These are phyloP conservation scores for Blastocladiella emersonii DNA, from an alignment of 371 early-diverging fungal species.

Conservation along the genomic window DNA sequence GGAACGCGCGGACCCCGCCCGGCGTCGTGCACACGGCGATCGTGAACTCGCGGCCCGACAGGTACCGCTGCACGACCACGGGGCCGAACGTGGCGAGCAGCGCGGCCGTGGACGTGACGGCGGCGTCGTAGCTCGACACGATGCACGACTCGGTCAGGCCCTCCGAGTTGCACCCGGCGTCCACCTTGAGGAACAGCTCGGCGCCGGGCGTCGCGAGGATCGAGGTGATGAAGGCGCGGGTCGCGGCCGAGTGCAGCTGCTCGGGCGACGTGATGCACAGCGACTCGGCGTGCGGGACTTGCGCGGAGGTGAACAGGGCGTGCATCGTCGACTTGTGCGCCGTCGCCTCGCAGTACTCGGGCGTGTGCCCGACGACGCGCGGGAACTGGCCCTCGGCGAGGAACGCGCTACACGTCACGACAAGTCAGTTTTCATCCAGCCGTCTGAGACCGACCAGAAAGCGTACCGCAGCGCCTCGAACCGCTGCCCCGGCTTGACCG, in stretches of 20 bases:
- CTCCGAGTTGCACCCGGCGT: neutral
- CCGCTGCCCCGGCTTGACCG: neutral
- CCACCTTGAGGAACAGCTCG: neutral
- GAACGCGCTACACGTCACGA: neutral
- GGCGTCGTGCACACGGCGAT: neutral
- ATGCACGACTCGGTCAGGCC: neutral
- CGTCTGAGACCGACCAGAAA: too few species aligned
- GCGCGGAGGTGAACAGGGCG: neutral
- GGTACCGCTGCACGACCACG: neutral
- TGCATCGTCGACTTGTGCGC: slow-evolving; percentile 3
- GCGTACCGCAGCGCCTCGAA: neutral
- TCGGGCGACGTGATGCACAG: neutral
- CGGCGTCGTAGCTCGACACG: neutral
- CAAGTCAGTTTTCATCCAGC: too few species aligned
- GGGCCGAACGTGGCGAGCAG: neutral
- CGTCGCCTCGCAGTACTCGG: neutral
- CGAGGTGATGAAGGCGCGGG: neutral
- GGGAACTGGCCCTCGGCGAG: neutral
- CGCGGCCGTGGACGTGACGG: neutral
- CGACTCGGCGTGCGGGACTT: neutral
- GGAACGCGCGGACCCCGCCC: neutral
- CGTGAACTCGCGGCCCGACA: slow-evolving; percentile 1
- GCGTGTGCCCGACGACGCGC: neutral
- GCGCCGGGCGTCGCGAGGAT: neutral
- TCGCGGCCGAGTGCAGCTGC: neutral